Evolutionary conservation across 2,329 filamentous ascomycete genomes (phyloP), one percentile per base, ranked within the genome.

Genomic region (Diplodia sapinea): DNA sequence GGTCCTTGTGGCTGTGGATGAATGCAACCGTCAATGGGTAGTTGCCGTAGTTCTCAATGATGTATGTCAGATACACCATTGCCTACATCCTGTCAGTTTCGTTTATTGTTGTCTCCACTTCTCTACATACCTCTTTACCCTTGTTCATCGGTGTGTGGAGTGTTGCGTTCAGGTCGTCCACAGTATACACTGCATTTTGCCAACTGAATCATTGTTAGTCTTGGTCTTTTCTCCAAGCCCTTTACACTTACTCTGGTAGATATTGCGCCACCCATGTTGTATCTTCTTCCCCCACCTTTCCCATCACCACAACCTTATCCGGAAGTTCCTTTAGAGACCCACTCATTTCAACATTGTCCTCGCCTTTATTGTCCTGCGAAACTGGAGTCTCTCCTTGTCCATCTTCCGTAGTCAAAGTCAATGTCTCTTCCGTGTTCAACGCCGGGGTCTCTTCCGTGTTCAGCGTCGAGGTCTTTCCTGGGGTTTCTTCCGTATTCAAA

Each of bases 41-140:
- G 17, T 70, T 68, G 23, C 70, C 61, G 65, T 74, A 74, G 59
- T 74, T 72, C 4, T 72, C 70, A 50, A 75, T 71, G 8, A 75
- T 66, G 69, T 73, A 75, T 7, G 55, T 62, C 9, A 75, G 69
- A 38, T 74, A 74, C n/a, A 71, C 73, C 49, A 69, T 70, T 9
- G 72, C 72, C 56, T 67, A 8, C 4, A 15, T 15, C 4, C n/a
- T 20, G 15, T 66, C 23, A 57, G 63, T n/a, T 38, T n/a, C 38
- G 3, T 11, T 33, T 9, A 2, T 3, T 15, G 26, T 26, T 3
- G 11, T 13, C 23, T 49, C 23, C 12, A 12, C 29, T 13, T 4
- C 11, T n/a, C 8, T 13, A 26, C 52, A 13, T 40, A 66, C 64
- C 52, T 74, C 67, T 26, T 71, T 69, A 1, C 73, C 73, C 62